A percentile compares a stretch with the other conserved stretches of the same genome.
Conservation (phyloP, 352 stramenopile genomes). For the Phytophthora chlamydospora region DNA sequence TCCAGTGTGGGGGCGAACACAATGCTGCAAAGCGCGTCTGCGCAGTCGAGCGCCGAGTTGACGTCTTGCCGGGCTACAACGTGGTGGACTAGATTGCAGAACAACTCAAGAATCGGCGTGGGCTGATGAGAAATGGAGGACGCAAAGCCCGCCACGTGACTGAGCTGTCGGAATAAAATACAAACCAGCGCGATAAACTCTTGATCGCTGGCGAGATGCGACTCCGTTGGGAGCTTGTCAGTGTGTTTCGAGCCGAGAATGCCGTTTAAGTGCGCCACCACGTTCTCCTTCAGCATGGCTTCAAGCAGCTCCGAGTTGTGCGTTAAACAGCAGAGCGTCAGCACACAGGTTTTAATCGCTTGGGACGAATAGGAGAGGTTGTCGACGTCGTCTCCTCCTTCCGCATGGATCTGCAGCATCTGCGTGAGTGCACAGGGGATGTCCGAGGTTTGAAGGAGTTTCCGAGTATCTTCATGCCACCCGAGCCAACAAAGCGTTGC, state of each 20-base stretch:
- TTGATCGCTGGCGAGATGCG: conserved; percentile 22
- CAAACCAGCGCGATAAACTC: conserved; percentile 58
- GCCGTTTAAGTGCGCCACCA: conserved; percentile 47
- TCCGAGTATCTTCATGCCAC: conserved; percentile 66
- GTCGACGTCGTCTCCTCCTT: not conserved
- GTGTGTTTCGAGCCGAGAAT: conserved; percentile 26
- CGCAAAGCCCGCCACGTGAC: conserved; percentile 38
- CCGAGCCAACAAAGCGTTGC: conserved; percentile 59
- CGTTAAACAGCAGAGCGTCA: conserved; percentile 68
- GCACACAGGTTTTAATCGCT: conserved; percentile 51
- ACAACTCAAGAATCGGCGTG: conserved; percentile 43
- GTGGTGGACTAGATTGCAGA: conserved; percentile 49
- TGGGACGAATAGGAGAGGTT: conserved; percentile 26
- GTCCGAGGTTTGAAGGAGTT: conserved; percentile 33
- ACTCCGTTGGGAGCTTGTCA: not conserved
- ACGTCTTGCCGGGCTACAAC: conserved; percentile 36
- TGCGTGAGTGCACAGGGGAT: conserved; percentile 44
- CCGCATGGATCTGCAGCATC: conserved; percentile 37
- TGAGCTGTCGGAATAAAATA: conserved; percentile 67
- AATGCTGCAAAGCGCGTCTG: conserved; percentile 66
- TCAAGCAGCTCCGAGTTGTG: conserved; percentile 44
- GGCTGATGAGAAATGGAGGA: conserved; percentile 10
- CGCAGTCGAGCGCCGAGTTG: conserved; percentile 62
- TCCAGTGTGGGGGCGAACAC: conserved; percentile 36
- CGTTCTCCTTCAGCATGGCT: conserved; percentile 52